Evolutionary conservation across 441 rosid genomes (phyloP).

Genomic region (Macaranga tanarius): DNA sequence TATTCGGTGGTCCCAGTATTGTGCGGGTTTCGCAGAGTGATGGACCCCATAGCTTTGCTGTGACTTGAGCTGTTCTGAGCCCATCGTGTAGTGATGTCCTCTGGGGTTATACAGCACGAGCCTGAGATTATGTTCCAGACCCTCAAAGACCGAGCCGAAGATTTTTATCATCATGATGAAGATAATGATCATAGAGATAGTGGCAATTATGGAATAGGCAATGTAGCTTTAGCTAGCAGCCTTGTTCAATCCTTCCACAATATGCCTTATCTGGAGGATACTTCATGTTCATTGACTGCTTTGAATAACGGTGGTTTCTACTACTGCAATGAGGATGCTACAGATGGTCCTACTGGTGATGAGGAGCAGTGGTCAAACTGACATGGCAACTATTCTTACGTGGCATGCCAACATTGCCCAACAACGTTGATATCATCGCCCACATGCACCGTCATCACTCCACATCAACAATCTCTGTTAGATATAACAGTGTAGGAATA

Average conservation of each 20-base stretch:
- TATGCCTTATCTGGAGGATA: slow-evolving; percentile 77
- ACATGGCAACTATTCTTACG: too few species aligned
- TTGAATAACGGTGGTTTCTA: slow-evolving; percentile 52
- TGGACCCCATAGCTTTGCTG: slow-evolving; percentile 86
- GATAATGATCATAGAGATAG: slow-evolving; percentile 37
- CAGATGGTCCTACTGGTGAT: slow-evolving; percentile 40
- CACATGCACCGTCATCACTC: too few species aligned
- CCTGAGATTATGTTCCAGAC: slow-evolving; percentile 91
- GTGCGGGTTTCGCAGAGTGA: slow-evolving; percentile 85
- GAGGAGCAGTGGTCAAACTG: slow-evolving; percentile 84
- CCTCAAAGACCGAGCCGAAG: slow-evolving; percentile 85
- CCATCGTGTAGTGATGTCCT: slow-evolving; percentile 83
- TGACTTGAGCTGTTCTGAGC: slow-evolving; percentile 79
- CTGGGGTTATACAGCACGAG: slow-evolving; percentile 91
- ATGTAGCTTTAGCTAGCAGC: slow-evolving; percentile 39
- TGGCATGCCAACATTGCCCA: too few species aligned
- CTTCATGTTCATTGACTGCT: slow-evolving; percentile 66
- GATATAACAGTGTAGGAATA: too few species aligned
- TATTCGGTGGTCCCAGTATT: slow-evolving; percentile 92
- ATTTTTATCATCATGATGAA: slow-evolving; percentile 37
- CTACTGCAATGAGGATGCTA: slow-evolving; percentile 52
- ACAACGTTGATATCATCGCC: too few species aligned
- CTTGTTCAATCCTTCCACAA: slow-evolving; percentile 69
- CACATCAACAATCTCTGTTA: too few species aligned
- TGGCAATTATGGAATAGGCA: slow-evolving; percentile 30